Base-by-base conservation (phyloP, 768 basidiomycete species). In the Hypholoma sublateritium region DNA sequence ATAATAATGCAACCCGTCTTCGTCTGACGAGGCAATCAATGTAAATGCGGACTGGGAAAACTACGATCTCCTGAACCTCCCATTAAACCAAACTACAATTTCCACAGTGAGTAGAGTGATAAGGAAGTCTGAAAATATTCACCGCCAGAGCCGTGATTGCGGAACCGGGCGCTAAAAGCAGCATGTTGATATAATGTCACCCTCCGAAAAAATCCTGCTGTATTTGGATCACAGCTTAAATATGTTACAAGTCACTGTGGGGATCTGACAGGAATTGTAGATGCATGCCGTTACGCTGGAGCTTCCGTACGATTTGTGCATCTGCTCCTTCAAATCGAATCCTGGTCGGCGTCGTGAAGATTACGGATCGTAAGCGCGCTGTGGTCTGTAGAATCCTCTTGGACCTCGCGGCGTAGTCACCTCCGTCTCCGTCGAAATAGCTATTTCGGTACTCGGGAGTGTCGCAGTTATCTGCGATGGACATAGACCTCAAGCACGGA, bases 271-370 rank as follows among this genome's bases (percentile, higher is more conserved):
- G 34, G 36, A 59, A 60, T 19, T 66, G 60, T 5, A 63, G 55
- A 32, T 57, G 57, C 62, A 66, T 56, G 2, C 65, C 60, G 7
- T 62, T 57, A 14, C 34, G 28, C n/a, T 49, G 44, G 5, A 65
- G 59, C 12, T 14, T 4, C 21, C 59, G 55, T 21, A 65, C 35
- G 4, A 25, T 22, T 22, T 46, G 19, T 0, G 48, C 52, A 8
- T 65, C 64, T 11, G 54, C 36, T 2, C 43, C 48, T 8, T 56
- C 59, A 42, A 65, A 62, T 22, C 41, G 57, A 44, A 62, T 58
- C 49, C 47, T 52, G 32, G 50, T 56, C 11, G 59, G 34, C 4
- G 60, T 65, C 14, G 63, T 65, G 14, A 65, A 55, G 6, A 44
- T 43, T 11, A 59, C 59, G 5, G 63, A 60, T 37, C 49, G 54